Evolutionary conservation across 257 asterid genomes (phyloP).

Genomic region (Solanum sejunctum): DNA sequence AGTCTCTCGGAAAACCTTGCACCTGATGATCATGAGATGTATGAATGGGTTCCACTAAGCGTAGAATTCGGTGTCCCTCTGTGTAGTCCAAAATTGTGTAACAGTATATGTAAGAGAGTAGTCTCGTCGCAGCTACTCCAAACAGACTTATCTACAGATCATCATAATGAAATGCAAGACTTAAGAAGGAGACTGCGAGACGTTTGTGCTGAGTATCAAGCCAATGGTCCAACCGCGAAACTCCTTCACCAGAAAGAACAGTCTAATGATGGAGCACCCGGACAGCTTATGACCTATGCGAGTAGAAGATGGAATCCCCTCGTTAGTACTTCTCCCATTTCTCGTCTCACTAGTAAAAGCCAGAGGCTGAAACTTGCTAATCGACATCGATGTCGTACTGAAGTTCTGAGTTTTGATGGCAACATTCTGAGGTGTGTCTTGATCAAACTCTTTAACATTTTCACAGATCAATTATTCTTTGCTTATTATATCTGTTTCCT

Average conservation of each 20-base stretch:
- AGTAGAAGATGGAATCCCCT: constrained; percentile 97
- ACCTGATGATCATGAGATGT: constrained; percentile 37
- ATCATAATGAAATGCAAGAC: constrained; percentile 87
- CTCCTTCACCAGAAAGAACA: constrained; percentile 93
- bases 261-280: constrained; percentile 38
- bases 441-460: background rate
- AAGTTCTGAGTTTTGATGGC: constrained; percentile 96
- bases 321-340: constrained; percentile 86
- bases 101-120: constrained; percentile 66
- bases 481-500: background rate
- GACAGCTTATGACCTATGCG: constrained; percentile 78
- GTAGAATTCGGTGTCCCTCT: constrained; percentile 91
- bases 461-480: background rate
- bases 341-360: constrained; percentile 71
- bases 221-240: constrained; percentile 81
- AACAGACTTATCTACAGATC: constrained; percentile 57
- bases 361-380: constrained; percentile 82
- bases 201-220: constrained; percentile 80
- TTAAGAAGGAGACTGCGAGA: constrained; percentile 61
- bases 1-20: constrained; percentile 33
- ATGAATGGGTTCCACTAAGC: constrained; percentile 92
- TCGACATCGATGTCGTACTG: constrained; percentile 71
- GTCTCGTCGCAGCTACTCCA: constrained; percentile 82
- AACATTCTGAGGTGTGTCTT: constrained; percentile 62
- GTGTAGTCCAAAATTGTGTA: constrained; percentile 85